Base-by-base conservation (phyloP, 2,329 filamentous ascomycete genomes). In the Truncatella angustata region DNA sequence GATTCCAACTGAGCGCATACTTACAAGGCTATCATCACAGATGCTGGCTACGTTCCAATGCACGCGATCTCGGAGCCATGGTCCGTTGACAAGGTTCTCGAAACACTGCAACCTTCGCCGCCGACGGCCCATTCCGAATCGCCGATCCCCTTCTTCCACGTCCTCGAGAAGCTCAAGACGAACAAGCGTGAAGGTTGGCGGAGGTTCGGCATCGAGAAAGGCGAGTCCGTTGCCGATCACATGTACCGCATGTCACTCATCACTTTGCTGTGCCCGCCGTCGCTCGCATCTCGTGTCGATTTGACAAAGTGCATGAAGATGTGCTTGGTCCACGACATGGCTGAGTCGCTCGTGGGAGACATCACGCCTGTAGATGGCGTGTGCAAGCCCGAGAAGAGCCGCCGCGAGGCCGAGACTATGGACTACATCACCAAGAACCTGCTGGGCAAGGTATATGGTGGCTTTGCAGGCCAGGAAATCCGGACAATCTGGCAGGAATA, bases 241-340 rank as follows among this genome's bases (percentile, higher is more conserved):
- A 99, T 99, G 94, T 99, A 97, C 74, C 91, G 94, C 73, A 99
- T 99, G 94, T 91, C 92, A 46, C 82, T 99, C 60, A 91, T 99
- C 70, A 91, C 90, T 58, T 90, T 99, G 86, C 83, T 97, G 58
- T 91, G 91, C 2, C 93, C 94, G 2, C 79, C 89, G 0, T 73
- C 87, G 1, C 82, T 97, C 10, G 79, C 85, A 2, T 73, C 83
- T 0, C 81, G 81, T 35, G 78, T 97, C 64, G 88, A 97, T 67
- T 79, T 96, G 35, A 73, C 81, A 23, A 87, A 86, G 61, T 99
- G 94, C 77, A 93, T 91, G 63, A 90, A 90, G 73, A 97, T 99
- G 92, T 93, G 91, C 23, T 80, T 99, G 30, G 78, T 99, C 40
- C 94, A 99, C 76, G 94, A 99, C 73, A 97, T 99, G 91, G 94